These are phyloP conservation scores for Lupinus albus DNA, from an alignment of 306 rosid genomes.

Conservation along the genomic window DNA sequence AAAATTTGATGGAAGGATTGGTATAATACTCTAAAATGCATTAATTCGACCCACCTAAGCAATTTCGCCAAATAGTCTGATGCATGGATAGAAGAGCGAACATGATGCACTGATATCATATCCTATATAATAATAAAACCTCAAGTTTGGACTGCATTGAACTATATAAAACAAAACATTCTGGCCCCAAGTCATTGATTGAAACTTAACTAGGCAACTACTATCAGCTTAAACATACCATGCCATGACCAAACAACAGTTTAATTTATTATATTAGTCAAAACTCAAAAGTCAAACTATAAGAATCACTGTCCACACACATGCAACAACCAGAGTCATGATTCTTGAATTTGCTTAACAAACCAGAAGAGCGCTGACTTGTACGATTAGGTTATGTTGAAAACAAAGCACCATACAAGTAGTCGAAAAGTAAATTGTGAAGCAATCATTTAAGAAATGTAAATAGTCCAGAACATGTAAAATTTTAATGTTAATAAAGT, in stretches of 20 bases:
- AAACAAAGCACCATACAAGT: constrained; percentile 22
- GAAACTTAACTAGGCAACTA: constrained; percentile 22
- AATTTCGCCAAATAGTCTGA: neutral
- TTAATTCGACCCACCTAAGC: neutral
- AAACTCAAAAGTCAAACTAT: constrained; percentile 9
- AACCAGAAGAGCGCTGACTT: constrained; percentile 14
- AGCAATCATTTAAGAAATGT: constrained; percentile 14
- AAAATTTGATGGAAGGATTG: constrained; percentile 27
- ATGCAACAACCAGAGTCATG: constrained; percentile 26
- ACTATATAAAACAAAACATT: constrained; percentile 21
- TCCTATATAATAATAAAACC: neutral
- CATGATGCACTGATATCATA: constrained; percentile 14
- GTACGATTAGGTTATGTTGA: constrained; percentile 12
- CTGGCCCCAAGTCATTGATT: constrained; percentile 7
- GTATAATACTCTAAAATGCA: neutral
- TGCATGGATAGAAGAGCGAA: constrained; percentile 10
- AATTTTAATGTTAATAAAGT: constrained; percentile 22
- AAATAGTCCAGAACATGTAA: constrained; percentile 23
- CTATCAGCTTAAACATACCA: constrained; percentile 22
- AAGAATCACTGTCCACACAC: constrained; percentile 27
- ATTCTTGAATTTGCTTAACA: constrained; percentile 11
- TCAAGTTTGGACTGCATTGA: constrained; percentile 9
- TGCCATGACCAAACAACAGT: neutral
- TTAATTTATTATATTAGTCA: neutral
- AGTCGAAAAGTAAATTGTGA: constrained; percentile 31